These are phyloP conservation scores for Eucalyptus tenuipes DNA, from an alignment of 345 rosid species.

Conservation along the genomic window DNA sequence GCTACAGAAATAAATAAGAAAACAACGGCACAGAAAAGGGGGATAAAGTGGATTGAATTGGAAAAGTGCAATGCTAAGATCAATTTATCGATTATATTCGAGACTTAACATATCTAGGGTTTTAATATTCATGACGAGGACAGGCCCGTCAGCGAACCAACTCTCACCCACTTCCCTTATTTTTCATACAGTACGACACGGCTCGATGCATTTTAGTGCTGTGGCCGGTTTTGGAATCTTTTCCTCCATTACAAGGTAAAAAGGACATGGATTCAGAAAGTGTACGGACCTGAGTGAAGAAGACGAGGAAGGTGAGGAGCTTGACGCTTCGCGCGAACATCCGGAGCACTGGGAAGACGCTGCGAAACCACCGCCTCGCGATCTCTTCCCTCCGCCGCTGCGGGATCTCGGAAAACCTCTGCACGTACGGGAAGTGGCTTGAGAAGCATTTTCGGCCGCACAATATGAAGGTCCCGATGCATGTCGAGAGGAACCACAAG, in stretches of 20 bases:
- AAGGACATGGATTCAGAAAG: neutral
- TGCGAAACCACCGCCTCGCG: conserved; percentile 42
- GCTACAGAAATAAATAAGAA: neutral
- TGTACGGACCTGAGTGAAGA: conserved; percentile 57
- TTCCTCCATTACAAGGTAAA: neutral
- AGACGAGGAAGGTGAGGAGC: conserved; percentile 40
- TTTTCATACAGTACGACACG: neutral
- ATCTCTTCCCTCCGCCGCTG: conserved; percentile 28
- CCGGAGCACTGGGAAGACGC: conserved; percentile 28
- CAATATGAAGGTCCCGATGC: conserved; percentile 55
- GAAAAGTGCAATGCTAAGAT: neutral
- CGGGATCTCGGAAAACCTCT: conserved; percentile 32
- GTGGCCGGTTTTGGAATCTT: neutral
- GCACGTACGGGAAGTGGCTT: conserved; percentile 36
- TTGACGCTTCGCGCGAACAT: conserved; percentile 49
- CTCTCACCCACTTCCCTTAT: neutral
- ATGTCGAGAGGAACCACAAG: conserved; percentile 56
- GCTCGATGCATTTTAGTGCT: neutral
- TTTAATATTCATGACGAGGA: neutral
- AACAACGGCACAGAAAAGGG: neutral
- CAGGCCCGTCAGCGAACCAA: neutral
- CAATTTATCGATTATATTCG: neutral
- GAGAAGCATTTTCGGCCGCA: conserved; percentile 50
- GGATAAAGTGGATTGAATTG: neutral
- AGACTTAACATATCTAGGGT: neutral